A percentile compares a stretch with the other conserved stretches of the same genome.
Conservation (phyloP, 2,329 filamentous ascomycete genomes). For the Colletotrichum tanaceti region DNA sequence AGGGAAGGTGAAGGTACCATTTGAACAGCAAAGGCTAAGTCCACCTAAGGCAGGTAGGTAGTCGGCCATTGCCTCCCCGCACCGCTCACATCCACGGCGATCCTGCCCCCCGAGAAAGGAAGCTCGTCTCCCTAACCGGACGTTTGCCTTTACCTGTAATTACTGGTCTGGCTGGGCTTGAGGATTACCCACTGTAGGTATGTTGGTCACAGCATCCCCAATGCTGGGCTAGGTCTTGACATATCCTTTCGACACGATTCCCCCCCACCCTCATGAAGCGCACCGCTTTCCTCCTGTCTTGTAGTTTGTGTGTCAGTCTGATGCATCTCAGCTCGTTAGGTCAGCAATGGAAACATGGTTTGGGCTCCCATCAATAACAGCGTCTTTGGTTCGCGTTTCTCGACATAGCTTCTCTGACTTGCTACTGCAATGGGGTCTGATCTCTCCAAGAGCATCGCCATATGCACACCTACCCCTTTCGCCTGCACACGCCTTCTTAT, state of each 20-base stretch:
- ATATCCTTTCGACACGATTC: neutral
- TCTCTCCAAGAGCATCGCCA: conserved; percentile 54
- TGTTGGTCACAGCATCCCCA: too few species aligned
- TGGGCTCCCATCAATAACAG: neutral
- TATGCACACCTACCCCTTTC: conserved; percentile 60
- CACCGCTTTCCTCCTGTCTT: neutral
- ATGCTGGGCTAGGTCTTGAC: too few species aligned
- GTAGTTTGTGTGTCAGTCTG: neutral
- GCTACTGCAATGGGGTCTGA: conserved; percentile 55
- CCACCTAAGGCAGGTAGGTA: too few species aligned
- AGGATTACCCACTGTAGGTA: too few species aligned
- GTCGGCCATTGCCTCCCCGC: too few species aligned
- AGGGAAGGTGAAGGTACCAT: neutral
- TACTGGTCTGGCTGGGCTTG: too few species aligned
- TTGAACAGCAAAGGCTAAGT: too few species aligned
- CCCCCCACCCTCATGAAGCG: neutral
- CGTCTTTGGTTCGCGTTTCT: neutral
- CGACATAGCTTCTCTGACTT: neutral
- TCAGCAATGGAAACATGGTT: neutral
- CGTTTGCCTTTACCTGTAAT: too few species aligned
- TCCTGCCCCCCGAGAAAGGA: too few species aligned
- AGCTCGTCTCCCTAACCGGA: too few species aligned
- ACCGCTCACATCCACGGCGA: too few species aligned
- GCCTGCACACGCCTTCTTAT: conserved; percentile 49
- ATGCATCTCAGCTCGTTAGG: neutral